Evolutionary conservation across 129 eudicot genomes (phyloP).

Genomic region (Saussurea involucrata): DNA sequence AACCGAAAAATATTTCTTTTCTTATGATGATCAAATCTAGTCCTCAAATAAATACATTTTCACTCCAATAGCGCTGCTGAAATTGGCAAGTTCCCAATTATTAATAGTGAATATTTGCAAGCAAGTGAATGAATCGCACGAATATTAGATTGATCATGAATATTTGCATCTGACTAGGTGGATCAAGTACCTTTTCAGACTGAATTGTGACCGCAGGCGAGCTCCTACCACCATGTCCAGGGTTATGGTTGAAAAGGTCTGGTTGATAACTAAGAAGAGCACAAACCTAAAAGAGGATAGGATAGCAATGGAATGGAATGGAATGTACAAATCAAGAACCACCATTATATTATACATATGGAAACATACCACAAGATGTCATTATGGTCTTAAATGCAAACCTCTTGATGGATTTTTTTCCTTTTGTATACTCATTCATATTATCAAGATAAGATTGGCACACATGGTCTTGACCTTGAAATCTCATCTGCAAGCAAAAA

Average conservation of each 20-base stretch:
- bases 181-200: constrained; percentile 49
- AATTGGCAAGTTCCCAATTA: not conserved
- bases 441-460: constrained; percentile 80
- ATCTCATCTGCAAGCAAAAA: constrained; percentile 58
- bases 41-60: constrained; percentile 11
- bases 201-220: constrained; percentile 36
- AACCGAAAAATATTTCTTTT: not conserved
- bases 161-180: constrained; percentile 7
- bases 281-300: constrained; percentile 57
- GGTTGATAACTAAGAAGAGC: constrained; percentile 70
- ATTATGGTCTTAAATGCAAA: constrained; percentile 11
- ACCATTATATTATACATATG: not conserved
- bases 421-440: constrained; percentile 67
- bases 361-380: not conserved
- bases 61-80: constrained; percentile 4
- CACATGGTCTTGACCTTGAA: constrained; percentile 88
- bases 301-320: too few species aligned
- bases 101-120: not conserved
- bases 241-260: constrained; percentile 60
- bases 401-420: constrained; percentile 72
- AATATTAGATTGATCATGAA: constrained; percentile 13
- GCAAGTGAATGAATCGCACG: not conserved
- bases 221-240: constrained; percentile 38
- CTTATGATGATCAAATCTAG: not conserved
- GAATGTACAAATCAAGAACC: constrained; percentile 1